Evolutionary conservation across 2,329 filamentous ascomycete genomes (phyloP).

Genomic region (Neonectria magnoliae): DNA sequence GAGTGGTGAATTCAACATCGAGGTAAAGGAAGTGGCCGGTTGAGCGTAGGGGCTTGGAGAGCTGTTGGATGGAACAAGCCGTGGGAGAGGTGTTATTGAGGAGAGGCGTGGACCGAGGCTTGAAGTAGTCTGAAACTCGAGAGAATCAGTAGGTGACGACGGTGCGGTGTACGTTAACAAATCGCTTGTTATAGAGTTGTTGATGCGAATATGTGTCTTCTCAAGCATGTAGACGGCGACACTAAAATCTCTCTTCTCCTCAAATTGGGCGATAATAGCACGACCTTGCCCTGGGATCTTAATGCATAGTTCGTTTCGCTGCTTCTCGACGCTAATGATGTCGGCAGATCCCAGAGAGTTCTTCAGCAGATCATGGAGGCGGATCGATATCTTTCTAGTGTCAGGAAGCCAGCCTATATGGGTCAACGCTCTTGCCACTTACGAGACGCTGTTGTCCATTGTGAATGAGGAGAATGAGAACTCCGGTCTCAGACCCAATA

Average conservation of each 20-base stretch:
- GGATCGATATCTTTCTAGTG: conserved; percentile 42
- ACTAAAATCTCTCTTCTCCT: conserved; percentile 46
- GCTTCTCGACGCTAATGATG: conserved; percentile 36
- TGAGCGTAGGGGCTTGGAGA: conserved; percentile 7
- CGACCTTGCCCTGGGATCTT: conserved; percentile 39
- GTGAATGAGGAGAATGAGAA: conserved; percentile 43
- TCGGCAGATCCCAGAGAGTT: conserved; percentile 20
- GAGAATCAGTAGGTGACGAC: neutral
- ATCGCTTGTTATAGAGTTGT: conserved; percentile 24
- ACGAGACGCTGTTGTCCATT: conserved; percentile 41
- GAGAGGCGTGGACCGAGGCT: conserved; percentile 39
- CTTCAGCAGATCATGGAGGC: conserved; percentile 41
- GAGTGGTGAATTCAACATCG: conserved; percentile 27
- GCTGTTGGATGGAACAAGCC: neutral
- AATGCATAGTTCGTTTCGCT: conserved; percentile 38
- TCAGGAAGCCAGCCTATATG: neutral
- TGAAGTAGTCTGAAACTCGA: conserved; percentile 6
- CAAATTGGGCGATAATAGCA: conserved; percentile 42
- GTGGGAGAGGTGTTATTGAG: conserved; percentile 34
- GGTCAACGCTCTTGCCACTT: conserved; percentile 4
- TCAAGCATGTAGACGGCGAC: conserved; percentile 46
- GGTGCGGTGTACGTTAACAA: neutral
- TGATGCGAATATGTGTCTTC: conserved; percentile 44
- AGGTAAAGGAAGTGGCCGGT: conserved; percentile 20
- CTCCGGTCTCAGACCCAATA: conserved; percentile 20